These are phyloP conservation scores for Eimeria sp. DNA, from an alignment of 169 alveolate species.

Conservation along the genomic window DNA sequence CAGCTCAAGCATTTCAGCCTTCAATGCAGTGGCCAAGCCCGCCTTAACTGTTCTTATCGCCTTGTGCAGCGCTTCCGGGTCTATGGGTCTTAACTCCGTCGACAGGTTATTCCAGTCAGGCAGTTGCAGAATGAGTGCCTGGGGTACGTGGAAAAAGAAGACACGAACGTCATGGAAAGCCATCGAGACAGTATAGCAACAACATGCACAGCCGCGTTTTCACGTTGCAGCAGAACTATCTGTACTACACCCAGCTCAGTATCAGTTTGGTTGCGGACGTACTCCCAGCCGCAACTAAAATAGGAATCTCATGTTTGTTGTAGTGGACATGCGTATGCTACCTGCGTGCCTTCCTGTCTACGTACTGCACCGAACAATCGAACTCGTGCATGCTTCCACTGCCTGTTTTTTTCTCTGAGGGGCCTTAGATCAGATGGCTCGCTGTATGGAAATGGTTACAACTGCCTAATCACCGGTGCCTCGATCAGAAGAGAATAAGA, in stretches of 20 bases:
- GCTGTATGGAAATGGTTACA: background rate
- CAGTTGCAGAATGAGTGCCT: slow-evolving; percentile 77
- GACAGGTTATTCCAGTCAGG: slow-evolving; percentile 59
- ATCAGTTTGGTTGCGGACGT: background rate
- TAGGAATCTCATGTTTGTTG: background rate
- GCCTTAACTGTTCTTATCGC: slow-evolving; percentile 81
- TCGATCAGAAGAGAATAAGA: background rate
- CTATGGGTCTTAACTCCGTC: slow-evolving; percentile 80
- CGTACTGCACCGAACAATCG: background rate
- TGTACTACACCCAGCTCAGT: background rate
- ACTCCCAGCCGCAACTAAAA: background rate
- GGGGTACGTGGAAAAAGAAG: background rate
- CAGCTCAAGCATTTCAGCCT: slow-evolving; percentile 71
- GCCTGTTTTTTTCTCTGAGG: background rate
- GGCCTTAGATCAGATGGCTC: background rate
- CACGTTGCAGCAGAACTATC: background rate
- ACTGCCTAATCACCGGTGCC: background rate
- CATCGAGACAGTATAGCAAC: background rate
- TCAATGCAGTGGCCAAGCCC: slow-evolving; percentile 53
- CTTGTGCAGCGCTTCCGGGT: slow-evolving; percentile 82
- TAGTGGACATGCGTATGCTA: background rate
- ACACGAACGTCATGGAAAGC: background rate
- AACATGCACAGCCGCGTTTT: background rate
- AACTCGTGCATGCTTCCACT: background rate
- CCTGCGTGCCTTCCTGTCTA: background rate